Conservation (phyloP, 2,329 filamentous ascomycete species). For the Cladosporium oxysporum region DNA sequence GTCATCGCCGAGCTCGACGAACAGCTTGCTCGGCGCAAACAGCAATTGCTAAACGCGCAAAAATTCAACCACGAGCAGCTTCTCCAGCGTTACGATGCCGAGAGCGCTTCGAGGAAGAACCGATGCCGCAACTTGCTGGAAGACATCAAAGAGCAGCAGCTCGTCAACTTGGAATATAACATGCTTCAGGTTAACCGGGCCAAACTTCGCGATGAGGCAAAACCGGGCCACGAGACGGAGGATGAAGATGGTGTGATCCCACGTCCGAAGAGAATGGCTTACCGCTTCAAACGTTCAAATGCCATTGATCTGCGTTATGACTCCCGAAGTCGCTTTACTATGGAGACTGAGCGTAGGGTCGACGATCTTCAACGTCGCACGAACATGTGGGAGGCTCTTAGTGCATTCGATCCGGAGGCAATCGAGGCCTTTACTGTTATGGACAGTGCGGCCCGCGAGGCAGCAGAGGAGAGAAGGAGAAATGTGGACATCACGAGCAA, state of each 20-base stretch:
- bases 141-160: conserved; percentile 31
- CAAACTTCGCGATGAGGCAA: conserved; percentile 46
- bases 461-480: conserved; percentile 42
- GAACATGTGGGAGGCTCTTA: conserved; percentile 73
- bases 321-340: conserved; percentile 32
- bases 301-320: conserved; percentile 32
- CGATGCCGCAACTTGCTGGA: conserved; percentile 38
- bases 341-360: conserved; percentile 30
- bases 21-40: conserved; percentile 45
- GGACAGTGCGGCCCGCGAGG: conserved; percentile 43
- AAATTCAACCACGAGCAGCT: conserved; percentile 42
- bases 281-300: conserved; percentile 29
- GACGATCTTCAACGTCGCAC: conserved; percentile 59
- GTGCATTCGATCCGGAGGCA: conserved; percentile 22
- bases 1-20: conserved; percentile 56
- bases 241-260: conserved; percentile 51
- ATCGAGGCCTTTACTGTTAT: conserved; percentile 43
- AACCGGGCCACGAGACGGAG: conserved; percentile 50
- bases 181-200: conserved; percentile 32
- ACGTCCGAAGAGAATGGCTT: conserved; percentile 52
- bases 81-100: conserved; percentile 37
- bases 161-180: conserved; percentile 34
- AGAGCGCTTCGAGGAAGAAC: conserved; percentile 41
- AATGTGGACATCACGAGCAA: conserved; percentile 37
- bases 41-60: conserved; percentile 41